phyloP scores from a whole-genome alignment of 2,329 filamentous ascomycete genomes.

The Calonectria pseudoreteaudii region DNA sequence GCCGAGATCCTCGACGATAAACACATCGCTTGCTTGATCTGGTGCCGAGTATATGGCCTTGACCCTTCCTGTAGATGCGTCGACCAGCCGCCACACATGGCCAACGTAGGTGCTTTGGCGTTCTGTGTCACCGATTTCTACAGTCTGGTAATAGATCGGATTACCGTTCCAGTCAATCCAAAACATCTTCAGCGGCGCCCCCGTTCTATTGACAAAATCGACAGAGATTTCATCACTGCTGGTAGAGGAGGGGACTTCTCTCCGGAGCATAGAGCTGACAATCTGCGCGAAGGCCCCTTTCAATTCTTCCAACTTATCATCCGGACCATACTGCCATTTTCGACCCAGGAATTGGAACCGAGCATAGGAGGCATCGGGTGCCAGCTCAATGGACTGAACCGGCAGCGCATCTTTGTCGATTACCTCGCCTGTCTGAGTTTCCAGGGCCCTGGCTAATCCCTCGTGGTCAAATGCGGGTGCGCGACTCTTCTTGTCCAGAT shows the following conservation, averaged over 20 bases:
- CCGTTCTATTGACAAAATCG: conserved; percentile 42
- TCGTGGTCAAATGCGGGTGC: conserved; percentile 39
- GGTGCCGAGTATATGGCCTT: conserved; percentile 31
- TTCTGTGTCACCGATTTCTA: conserved; percentile 26
- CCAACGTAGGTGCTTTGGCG: conserved; percentile 34
- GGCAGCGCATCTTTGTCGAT: conserved; percentile 30
- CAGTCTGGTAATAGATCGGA: conserved; percentile 27
- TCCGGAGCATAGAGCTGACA: conserved; percentile 14
- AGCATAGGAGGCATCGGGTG: conserved; percentile 18
- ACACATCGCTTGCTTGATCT: conserved; percentile 20
- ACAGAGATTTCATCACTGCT: conserved; percentile 24
- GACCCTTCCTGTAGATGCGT: conserved; percentile 18
- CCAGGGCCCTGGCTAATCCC: conserved; percentile 32
- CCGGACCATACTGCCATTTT: conserved; percentile 36
- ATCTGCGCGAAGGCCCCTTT: conserved; percentile 27
- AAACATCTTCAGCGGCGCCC: conserved; percentile 28
- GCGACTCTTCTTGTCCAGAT: conserved; percentile 26
- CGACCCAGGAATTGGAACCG: conserved; percentile 33
- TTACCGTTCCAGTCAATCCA: conserved; percentile 42
- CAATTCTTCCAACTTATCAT: conserved; percentile 28
- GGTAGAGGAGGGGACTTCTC: conserved; percentile 37
- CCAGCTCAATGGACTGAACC: conserved; percentile 39
- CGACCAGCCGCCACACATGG: conserved; percentile 37
- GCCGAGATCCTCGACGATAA: conserved; percentile 26
- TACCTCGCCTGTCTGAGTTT: conserved; percentile 13